These are phyloP conservation scores for Penicillium psychrosexuale DNA, from an alignment of 2,329 filamentous ascomycete genomes.

Conservation along the genomic window DNA sequence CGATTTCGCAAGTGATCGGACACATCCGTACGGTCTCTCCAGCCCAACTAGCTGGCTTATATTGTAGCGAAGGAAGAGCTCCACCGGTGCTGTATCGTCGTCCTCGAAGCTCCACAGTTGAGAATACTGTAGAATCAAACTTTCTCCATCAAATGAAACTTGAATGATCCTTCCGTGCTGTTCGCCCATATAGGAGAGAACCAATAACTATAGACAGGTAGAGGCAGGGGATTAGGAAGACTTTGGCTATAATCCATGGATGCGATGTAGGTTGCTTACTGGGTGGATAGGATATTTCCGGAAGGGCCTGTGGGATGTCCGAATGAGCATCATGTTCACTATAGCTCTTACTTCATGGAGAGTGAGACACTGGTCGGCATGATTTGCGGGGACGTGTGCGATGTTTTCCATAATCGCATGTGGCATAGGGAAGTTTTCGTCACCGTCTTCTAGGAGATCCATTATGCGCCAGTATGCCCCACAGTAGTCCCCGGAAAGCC, in stretches of 20 bases:
- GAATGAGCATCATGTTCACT: too few relatives aligned
- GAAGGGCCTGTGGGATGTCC: too few relatives aligned
- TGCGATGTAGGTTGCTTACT: too few relatives aligned
- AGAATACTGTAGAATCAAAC: too few relatives aligned
- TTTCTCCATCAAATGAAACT: too few relatives aligned
- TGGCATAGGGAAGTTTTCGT: not conserved
- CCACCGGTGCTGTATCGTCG: slow-evolving; percentile 13
- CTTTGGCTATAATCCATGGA: too few relatives aligned
- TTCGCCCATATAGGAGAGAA: not conserved
- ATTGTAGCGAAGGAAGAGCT: slow-evolving; percentile 6
- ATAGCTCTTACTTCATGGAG: slow-evolving; percentile 1
- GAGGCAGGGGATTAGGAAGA: too few relatives aligned
- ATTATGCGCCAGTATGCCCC: too few relatives aligned
- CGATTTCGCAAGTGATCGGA: not conserved
- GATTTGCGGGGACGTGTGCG: slow-evolving; percentile 1
- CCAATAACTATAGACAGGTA: too few relatives aligned
- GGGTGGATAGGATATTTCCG: too few relatives aligned
- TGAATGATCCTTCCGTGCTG: slow-evolving; percentile 8
- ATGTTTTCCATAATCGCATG: slow-evolving; percentile 1
- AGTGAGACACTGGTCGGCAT: not conserved
- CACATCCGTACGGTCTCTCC: not conserved
- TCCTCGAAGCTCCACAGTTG: slow-evolving; percentile 2
- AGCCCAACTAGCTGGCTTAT: not conserved
- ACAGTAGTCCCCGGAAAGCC: too few relatives aligned
- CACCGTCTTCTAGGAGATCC: too few relatives aligned